Percentiles rank a stretch among this genome's conserved stretches.
These are phyloP conservation scores for Saccharomyces mikatae DNA, from an alignment of 805 yeast species.

Conservation along the genomic window DNA sequence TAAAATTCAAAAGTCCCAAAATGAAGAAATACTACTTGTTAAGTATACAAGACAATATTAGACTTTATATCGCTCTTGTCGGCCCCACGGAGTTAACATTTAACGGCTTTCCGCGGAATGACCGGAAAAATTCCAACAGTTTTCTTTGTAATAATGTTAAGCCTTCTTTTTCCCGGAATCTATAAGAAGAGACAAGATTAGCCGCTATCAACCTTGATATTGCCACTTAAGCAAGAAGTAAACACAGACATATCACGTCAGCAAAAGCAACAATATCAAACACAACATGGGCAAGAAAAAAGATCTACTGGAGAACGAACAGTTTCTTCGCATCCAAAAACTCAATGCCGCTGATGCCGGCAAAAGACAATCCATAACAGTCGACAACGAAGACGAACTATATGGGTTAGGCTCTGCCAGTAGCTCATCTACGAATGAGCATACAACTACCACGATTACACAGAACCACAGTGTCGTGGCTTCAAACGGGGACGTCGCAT, in stretches of 20 bases:
- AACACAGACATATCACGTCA: neutral
- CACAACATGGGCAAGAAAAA: slow-evolving; percentile 3
- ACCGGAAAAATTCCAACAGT: neutral
- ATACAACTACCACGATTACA: neutral
- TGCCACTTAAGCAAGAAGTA: neutral
- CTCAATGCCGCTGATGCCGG: slow-evolving; percentile 15
- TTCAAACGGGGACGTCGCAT: neutral
- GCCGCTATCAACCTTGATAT: neutral
- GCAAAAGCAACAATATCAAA: neutral
- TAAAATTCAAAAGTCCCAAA: neutral
- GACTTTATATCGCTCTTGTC: neutral
- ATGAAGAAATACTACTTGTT: neutral
- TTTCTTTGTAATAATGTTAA: neutral
- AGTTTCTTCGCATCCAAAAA: slow-evolving; percentile 19
- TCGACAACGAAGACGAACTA: neutral
- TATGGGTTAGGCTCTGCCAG: neutral
- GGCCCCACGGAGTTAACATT: neutral
- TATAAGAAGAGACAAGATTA: neutral
- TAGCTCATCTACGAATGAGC: neutral
- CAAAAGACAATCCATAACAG: neutral
- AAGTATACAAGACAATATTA: neutral
- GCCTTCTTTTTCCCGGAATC: neutral
- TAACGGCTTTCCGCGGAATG: neutral
- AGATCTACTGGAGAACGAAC: slow-evolving; percentile 18
- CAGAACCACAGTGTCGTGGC: neutral